Base-by-base conservation (phyloP, 345 rosid species). In the Abelmoschus esculentus region DNA sequence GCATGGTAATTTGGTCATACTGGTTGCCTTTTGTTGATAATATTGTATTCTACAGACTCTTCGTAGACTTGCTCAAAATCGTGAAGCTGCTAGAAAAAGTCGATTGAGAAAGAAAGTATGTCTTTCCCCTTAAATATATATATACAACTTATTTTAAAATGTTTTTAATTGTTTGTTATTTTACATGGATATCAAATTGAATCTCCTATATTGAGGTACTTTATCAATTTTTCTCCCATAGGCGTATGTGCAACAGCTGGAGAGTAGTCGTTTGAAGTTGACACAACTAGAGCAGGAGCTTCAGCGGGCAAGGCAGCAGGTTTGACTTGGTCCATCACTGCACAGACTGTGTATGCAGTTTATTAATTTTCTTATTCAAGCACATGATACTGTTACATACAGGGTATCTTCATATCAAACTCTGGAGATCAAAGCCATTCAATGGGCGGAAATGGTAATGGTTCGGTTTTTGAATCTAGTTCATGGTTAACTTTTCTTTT, bases 241-340 rank as follows among this genome's bases (percentile, higher is more conserved):
- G 99, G 98, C 97, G 1, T 92, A 96, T 76, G 99, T 96, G 75
- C 99, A 96, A 81, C 99, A 92, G 80, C 84, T 96, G 75, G 99
- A 96, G 77, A 96, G 87, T 73, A 96, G 99, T 75, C 95, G 98
- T 61, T 76, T 96, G 83, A 96, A 96, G 88, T 84, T 92, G 70
- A 89, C 90, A 17, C 99, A 96, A 78, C 82, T 96, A 68, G 98
- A 96, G 81, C 99, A 96, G 84, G 99, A 96, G 80, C 87, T 96
- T 55, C 99, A 92, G 80, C 89, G 99, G 73, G 99, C 99, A 53
- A 85, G 99, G 40, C 99, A 96, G 67, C 98, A 96, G 96, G 99
- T 91, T 68, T 61, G 50, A 47, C 68, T 82, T 66, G 28, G 61
- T 75, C 59, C 22, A 34, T 55, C 44, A 7, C 28, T 61, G 29